Conservation (phyloP, 78 protist species). For the Anaeramoeba flamelloides region DNA sequence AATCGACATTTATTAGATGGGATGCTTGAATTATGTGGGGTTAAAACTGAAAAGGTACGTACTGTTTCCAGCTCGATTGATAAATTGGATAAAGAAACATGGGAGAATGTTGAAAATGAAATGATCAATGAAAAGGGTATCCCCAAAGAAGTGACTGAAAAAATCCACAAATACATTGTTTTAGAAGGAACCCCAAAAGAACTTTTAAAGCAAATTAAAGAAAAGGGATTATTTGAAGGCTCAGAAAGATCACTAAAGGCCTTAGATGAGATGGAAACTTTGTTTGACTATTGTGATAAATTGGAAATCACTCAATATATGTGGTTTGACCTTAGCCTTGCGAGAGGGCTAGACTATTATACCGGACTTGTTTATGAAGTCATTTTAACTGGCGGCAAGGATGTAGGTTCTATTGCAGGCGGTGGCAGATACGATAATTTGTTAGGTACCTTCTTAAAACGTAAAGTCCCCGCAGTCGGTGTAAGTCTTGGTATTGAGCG, state of each 20-base stretch:
- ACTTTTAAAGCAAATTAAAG: neutral
- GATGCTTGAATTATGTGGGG: slow-evolving; percentile 64
- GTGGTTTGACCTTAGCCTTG: slow-evolving; percentile 56
- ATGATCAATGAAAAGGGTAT: slow-evolving; percentile 62
- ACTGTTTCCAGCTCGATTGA: slow-evolving; percentile 75
- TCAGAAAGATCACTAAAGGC: neutral
- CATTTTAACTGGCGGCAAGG: slow-evolving; percentile 15
- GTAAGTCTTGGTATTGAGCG: slow-evolving; percentile 74
- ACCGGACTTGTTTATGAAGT: slow-evolving; percentile 83
- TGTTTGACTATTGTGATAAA: slow-evolving; percentile 1
- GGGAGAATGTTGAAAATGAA: slow-evolving; percentile 64
- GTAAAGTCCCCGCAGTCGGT: slow-evolving; percentile 75
- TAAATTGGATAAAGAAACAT: slow-evolving; percentile 74
- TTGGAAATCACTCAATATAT: neutral
- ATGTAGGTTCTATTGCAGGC: slow-evolving; percentile 65
- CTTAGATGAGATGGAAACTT: slow-evolving; percentile 7
- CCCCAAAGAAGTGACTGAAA: slow-evolving; percentile 42
- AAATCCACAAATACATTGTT: slow-evolving; percentile 6
- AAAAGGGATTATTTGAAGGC: neutral
- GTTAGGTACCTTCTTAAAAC: slow-evolving; percentile 50
- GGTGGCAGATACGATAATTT: slow-evolving; percentile 88
- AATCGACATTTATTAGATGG: slow-evolving; percentile 65
- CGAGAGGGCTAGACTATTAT: slow-evolving; percentile 86
- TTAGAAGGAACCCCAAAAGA: slow-evolving; percentile 2
- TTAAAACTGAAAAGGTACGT: slow-evolving; percentile 55